Percentiles rank a stretch among this genome's conserved stretches.
phyloP scores from a whole-genome alignment of 768 basidiomycete genomes.

The Podaxis mareebaensis region DNA sequence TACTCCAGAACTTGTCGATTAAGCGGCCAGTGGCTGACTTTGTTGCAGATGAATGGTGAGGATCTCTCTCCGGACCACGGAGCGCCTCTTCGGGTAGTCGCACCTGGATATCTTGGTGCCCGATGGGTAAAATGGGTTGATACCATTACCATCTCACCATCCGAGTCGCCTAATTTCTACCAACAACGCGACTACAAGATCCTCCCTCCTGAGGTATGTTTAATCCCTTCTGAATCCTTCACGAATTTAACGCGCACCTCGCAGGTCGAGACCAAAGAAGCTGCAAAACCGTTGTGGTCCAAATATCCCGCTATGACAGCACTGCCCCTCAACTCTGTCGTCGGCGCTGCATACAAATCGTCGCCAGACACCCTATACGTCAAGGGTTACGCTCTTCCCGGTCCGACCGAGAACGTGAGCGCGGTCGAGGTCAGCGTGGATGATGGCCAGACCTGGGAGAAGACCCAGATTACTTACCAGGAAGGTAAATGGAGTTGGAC shows the following conservation, averaged over 20 bases:
- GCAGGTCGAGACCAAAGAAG: slow-evolving; percentile 47
- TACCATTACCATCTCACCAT: slow-evolving; percentile 49
- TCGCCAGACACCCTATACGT: slow-evolving; percentile 38
- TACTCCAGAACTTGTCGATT: slow-evolving; percentile 22
- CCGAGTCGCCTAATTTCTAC: slow-evolving; percentile 69
- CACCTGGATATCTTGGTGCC: slow-evolving; percentile 67
- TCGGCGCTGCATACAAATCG: slow-evolving; percentile 41
- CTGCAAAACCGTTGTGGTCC: slow-evolving; percentile 47
- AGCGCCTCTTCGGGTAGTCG: slow-evolving; percentile 65
- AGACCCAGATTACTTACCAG: slow-evolving; percentile 55
- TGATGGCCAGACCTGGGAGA: slow-evolving; percentile 50
- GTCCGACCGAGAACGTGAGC: slow-evolving; percentile 43
- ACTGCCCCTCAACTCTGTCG: slow-evolving; percentile 63
- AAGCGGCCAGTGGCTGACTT: slow-evolving; percentile 5
- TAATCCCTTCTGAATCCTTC: not conserved
- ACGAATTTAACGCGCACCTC: slow-evolving; percentile 6
- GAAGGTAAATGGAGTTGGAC: slow-evolving; percentile 75
- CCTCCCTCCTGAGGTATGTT: slow-evolving; percentile 49
- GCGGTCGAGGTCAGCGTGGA: slow-evolving; percentile 54
- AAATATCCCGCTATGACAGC: slow-evolving; percentile 59
- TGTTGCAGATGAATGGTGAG: slow-evolving; percentile 65
- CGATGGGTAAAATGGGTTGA: slow-evolving; percentile 81
- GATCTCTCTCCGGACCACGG: slow-evolving; percentile 61
- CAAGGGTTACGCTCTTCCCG: slow-evolving; percentile 61
- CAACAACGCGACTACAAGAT: slow-evolving; percentile 75